phyloP scores from a whole-genome alignment of 164 flowering plant species.

The Buxus sempervirens region DNA sequence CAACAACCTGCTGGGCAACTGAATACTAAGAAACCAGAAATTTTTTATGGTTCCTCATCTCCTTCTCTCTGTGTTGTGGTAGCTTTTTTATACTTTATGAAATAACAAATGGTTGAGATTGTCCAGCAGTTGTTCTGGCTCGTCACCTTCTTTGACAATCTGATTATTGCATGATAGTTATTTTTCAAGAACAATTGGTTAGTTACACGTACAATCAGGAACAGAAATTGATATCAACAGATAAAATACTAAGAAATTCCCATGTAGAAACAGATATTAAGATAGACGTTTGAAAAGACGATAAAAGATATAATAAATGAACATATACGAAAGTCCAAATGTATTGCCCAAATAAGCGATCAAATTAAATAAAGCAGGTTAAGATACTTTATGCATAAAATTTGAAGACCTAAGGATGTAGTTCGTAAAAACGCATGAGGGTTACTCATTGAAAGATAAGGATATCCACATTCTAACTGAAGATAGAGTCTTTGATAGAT shows the following conservation, averaged over 20 bases:
- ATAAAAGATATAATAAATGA: too few relatives aligned
- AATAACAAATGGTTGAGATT: constrained; percentile 20
- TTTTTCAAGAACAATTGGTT: not conserved
- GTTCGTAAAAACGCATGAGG: too few relatives aligned
- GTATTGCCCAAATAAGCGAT: too few relatives aligned
- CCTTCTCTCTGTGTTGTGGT: not conserved
- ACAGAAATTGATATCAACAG: not conserved
- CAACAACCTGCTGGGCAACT: not conserved
- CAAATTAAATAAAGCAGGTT: too few relatives aligned
- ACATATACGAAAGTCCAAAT: too few relatives aligned
- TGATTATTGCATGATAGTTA: constrained; percentile 19
- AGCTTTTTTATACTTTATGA: constrained; percentile 9
- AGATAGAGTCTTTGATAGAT: too few relatives aligned
- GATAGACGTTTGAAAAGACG: too few relatives aligned
- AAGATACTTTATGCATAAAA: too few relatives aligned
- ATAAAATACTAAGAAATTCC: not conserved
- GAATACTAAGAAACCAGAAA: constrained; percentile 1
- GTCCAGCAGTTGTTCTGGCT: constrained; percentile 35
- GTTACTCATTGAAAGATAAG: too few relatives aligned
- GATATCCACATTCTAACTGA: too few relatives aligned
- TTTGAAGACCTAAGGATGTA: too few relatives aligned
- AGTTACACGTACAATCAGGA: not conserved
- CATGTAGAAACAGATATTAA: not conserved
- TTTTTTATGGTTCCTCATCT: not conserved
- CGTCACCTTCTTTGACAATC: constrained; percentile 42